Conservation (phyloP, 2,329 filamentous ascomycete species). For the Alternaria tenuissima region DNA sequence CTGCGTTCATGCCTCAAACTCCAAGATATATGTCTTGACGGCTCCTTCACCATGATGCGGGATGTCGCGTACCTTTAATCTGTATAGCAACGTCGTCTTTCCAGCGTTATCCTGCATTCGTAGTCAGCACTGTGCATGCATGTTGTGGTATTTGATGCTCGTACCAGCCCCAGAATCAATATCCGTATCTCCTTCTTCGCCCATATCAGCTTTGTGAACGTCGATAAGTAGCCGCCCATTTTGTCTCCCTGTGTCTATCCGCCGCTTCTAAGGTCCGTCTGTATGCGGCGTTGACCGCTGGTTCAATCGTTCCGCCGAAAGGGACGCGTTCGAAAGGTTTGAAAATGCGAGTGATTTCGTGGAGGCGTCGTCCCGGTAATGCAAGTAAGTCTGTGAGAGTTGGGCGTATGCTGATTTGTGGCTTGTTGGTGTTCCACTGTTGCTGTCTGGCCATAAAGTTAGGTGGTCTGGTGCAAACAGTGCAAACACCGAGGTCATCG, state of each 20-base stretch:
- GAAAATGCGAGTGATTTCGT: neutral
- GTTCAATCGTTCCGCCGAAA: neutral
- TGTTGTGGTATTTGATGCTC: conserved; percentile 39
- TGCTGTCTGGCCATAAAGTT: conserved; percentile 38
- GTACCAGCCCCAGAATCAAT: conserved; percentile 89
- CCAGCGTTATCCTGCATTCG: conserved; percentile 86
- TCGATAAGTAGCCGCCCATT: conserved; percentile 47
- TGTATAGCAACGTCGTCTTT: conserved; percentile 96
- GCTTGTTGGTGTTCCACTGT: conserved; percentile 14
- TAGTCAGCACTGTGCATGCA: conserved; percentile 30
- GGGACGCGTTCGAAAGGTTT: neutral
- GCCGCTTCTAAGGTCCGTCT: conserved; percentile 19
- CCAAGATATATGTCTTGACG: neutral
- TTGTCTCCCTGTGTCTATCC: conserved; percentile 25
- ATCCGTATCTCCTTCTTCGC: conserved; percentile 98
- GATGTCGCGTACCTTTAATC: conserved; percentile 76
- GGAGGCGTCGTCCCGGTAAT: neutral
- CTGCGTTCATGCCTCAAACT: neutral
- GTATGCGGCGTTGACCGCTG: conserved; percentile 26
- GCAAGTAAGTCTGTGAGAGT: neutral
- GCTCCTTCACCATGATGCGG: neutral
- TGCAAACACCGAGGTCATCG: conserved; percentile 27
- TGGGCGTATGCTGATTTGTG: neutral
- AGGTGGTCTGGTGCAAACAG: conserved; percentile 34
- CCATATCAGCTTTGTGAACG: conserved; percentile 61